Conservation (phyloP, 345 rosid genomes). For the Anastatica hierochuntica region DNA sequence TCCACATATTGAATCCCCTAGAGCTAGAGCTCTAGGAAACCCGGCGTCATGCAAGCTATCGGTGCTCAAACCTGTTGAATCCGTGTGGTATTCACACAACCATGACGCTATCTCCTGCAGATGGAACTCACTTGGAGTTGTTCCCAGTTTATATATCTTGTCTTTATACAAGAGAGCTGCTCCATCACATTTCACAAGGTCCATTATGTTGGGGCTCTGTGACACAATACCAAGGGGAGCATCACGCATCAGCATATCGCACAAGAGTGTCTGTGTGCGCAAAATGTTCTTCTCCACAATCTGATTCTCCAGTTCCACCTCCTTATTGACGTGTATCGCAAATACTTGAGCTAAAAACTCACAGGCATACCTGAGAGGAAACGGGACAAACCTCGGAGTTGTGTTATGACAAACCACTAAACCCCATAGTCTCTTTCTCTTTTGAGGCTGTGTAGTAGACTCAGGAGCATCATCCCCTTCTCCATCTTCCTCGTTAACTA, state of each 20-base stretch:
- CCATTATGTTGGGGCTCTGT: slow-evolving; percentile 84
- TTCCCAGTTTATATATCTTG: slow-evolving; percentile 59
- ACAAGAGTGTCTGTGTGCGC: slow-evolving; percentile 84
- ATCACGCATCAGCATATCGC: slow-evolving; percentile 94
- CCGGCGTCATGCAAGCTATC: no score
- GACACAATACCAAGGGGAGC: slow-evolving; percentile 84
- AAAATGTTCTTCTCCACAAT: slow-evolving; percentile 78
- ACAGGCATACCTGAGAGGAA: slow-evolving; percentile 94
- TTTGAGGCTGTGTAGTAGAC: slow-evolving; percentile 44
- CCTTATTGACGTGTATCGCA: slow-evolving; percentile 87
- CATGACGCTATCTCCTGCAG: no score
- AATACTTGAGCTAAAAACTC: slow-evolving; percentile 93
- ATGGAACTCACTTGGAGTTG: slow-evolving; percentile 73
- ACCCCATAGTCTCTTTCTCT: slow-evolving; percentile 92
- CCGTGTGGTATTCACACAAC: no score
- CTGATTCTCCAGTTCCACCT: slow-evolving; percentile 75
- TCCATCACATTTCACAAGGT: slow-evolving; percentile 91
- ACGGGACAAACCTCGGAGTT: slow-evolving; percentile 80
- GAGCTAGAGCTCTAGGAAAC: no score
- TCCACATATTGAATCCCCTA: no score
- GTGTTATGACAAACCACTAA: slow-evolving; percentile 90
- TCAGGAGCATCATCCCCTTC: slow-evolving; percentile 35
- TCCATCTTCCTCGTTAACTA: slow-evolving; percentile 74
- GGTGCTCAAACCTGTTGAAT: no score
- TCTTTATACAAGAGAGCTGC: slow-evolving; percentile 74